Percentiles rank a stretch among this genome's conserved stretches.
Conservation (phyloP, 2,329 filamentous ascomycete species). For the Ambrosiella beaveri region DNA sequence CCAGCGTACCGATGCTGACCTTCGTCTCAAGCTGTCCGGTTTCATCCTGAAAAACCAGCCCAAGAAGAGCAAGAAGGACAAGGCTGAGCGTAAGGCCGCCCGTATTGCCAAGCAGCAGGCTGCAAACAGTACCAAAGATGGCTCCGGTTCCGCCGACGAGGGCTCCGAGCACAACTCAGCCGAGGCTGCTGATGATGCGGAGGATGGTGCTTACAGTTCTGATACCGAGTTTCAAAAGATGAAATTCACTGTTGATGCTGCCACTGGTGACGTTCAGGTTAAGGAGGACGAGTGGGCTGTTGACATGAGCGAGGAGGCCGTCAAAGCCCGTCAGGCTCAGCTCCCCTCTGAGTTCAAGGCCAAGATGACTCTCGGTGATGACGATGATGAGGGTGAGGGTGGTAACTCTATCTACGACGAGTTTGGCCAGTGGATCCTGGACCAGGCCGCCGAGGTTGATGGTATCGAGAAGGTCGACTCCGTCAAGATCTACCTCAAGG, state of each 20-base stretch:
- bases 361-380: constrained; percentile 68
- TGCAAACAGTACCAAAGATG: constrained; percentile 38
- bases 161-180: constrained; percentile 33
- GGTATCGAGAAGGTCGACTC: constrained; percentile 67
- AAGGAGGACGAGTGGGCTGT: constrained; percentile 91
- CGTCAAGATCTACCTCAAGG: constrained; percentile 87
- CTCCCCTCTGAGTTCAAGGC: constrained; percentile 92
- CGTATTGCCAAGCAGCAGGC: constrained; percentile 74
- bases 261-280: constrained; percentile 37
- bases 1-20: constrained; percentile 77
- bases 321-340: constrained; percentile 83
- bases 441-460: constrained; percentile 52
- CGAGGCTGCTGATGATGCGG: constrained; percentile 30
- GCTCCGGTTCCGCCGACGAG: constrained; percentile 44
- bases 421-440: constrained; percentile 81
- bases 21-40: constrained; percentile 85
- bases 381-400: constrained; percentile 62
- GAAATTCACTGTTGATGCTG: constrained; percentile 38
- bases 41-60: constrained; percentile 95
- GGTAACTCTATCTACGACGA: constrained; percentile 70
- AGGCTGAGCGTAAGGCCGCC: constrained; percentile 77
- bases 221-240: constrained; percentile 87
- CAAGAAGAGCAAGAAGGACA: constrained; percentile 93
- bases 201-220: constrained; percentile 42
- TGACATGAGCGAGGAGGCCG: constrained; percentile 87